A percentile compares a stretch with the other conserved stretches of the same genome.
Evolutionary conservation across 768 basidiomycete species (phyloP).

Genomic region (Suillus subalutaceus): DNA sequence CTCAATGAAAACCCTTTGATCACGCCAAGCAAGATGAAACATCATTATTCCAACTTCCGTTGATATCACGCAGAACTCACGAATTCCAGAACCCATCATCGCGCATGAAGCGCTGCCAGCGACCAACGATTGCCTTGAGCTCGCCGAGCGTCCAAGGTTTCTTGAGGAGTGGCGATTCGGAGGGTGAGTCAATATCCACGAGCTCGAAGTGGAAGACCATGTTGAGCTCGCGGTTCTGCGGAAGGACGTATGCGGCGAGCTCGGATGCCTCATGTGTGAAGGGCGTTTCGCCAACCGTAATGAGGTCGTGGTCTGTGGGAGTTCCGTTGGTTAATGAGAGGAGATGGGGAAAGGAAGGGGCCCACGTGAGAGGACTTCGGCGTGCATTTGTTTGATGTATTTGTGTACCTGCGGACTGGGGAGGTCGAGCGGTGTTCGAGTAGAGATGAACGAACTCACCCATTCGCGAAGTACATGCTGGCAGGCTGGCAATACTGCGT

Average conservation of each 20-base stretch:
- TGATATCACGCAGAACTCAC: slow-evolving; percentile 34
- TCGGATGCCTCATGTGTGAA: slow-evolving; percentile 54
- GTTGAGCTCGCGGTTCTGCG: slow-evolving; percentile 60
- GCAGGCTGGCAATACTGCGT: slow-evolving; percentile 56
- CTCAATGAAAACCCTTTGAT: slow-evolving; percentile 59
- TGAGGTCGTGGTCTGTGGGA: slow-evolving; percentile 51
- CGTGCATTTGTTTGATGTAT: slow-evolving; percentile 67
- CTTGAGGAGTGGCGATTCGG: slow-evolving; percentile 42
- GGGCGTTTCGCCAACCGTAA: slow-evolving; percentile 68
- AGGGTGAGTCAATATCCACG: slow-evolving; percentile 58
- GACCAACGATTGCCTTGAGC: slow-evolving; percentile 47
- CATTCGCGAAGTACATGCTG: slow-evolving; percentile 58
- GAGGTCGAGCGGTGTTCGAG: slow-evolving; percentile 4
- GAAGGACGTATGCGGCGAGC: slow-evolving; percentile 59
- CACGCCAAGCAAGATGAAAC: slow-evolving; percentile 4
- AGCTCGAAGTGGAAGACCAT: slow-evolving; percentile 70
- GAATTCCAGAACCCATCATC: slow-evolving; percentile 70
- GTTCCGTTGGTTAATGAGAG: not conserved
- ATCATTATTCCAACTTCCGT: not conserved
- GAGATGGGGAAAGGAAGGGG: slow-evolving; percentile 17
- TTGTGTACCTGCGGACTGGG: slow-evolving; percentile 66
- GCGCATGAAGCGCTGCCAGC: slow-evolving; percentile 62
- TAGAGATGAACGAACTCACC: slow-evolving; percentile 40
- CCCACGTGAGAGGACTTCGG: slow-evolving; percentile 58
- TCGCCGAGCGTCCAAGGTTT: slow-evolving; percentile 55